Evolutionary conservation across 208 protist genomes (phyloP), one percentile per base, ranked within the genome.

Genomic region (Porcisia hertigi): DNA sequence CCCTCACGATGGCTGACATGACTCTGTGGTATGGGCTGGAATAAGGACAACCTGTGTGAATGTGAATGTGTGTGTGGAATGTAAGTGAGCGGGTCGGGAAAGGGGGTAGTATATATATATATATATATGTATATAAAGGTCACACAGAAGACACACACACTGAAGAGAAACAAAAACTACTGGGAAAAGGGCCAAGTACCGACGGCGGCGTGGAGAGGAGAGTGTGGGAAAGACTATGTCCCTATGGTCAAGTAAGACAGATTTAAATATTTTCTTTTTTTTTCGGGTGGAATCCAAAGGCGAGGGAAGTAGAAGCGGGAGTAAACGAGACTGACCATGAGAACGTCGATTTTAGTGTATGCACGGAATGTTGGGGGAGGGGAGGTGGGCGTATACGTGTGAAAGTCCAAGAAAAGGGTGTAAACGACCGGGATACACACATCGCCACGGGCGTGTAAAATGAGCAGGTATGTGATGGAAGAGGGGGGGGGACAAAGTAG

Each of bases 1-100:
- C 72, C 41, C 82, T 69, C 36, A 64, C 64, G 34, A 92, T 73
- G 16, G 34, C 20, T 5, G 71, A 55, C 81, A 86, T 85, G 73
- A 66, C 36, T 25, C 45, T 7, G 20, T 71, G 66, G 25, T 57
- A n/a, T 2, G 1, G 25, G 49, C 20, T 36, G 1, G 20, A 41
- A 20, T 20, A 20, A 25, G 3, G 20, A 47, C 6, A 16, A 43
- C 3, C 11, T 30, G 6, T n/a, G 25, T 9, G 14, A 30, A 23
- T 11, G 60, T 3, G 30, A 43, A 34, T 65, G 30, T 49, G 63
- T 41, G 34, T 25, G 36, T 45, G 5, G 11, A 53, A 18, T 30
- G 30, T 30, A 30, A 30, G 30, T 30, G 30, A 30, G 30, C 30
- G 30, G 30, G 30, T 30, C 30, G 30, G 30, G 30, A 30, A 16